phyloP scores from a whole-genome alignment of 192 early-diverging fungal species.

The Entomortierella beljakovae region DNA sequence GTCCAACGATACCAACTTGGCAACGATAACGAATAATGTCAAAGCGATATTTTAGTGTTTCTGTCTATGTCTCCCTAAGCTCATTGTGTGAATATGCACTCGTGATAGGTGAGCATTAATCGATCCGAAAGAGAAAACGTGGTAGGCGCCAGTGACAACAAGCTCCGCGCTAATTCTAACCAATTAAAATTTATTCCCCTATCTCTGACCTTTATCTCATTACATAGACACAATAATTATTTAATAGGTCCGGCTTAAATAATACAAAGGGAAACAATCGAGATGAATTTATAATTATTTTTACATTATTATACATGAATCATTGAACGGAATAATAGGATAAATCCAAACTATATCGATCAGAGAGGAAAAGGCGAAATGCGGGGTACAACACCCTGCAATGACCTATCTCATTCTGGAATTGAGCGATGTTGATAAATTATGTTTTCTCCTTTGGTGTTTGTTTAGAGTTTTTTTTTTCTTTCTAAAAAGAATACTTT shows the following conservation, averaged over 20 bases:
- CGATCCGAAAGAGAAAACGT: neutral
- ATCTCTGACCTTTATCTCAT: conserved; percentile 5
- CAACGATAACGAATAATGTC: too few relatives aligned
- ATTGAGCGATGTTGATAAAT: too few relatives aligned
- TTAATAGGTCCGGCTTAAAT: neutral
- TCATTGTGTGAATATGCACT: neutral
- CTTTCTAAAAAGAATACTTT: neutral
- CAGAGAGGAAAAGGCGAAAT: neutral
- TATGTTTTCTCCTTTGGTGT: too few relatives aligned
- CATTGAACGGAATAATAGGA: too few relatives aligned
- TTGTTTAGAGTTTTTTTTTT: too few relatives aligned
- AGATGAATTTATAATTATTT: neutral
- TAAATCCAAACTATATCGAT: neutral
- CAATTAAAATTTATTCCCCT: conserved; percentile 7
- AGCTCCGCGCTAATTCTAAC: neutral
- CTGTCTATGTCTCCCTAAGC: neutral
- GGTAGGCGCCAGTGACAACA: conserved; percentile 8
- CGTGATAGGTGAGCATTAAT: neutral
- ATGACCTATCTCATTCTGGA: too few relatives aligned
- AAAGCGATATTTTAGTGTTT: too few relatives aligned
- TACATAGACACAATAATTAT: neutral
- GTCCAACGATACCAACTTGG: too few relatives aligned
- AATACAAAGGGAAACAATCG: neutral
- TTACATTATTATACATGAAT: neutral
- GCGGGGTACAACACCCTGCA: neutral